These are phyloP conservation scores for Scleromitrula shiraiana DNA, from an alignment of 2,329 filamentous ascomycete species.

Conservation along the genomic window DNA sequence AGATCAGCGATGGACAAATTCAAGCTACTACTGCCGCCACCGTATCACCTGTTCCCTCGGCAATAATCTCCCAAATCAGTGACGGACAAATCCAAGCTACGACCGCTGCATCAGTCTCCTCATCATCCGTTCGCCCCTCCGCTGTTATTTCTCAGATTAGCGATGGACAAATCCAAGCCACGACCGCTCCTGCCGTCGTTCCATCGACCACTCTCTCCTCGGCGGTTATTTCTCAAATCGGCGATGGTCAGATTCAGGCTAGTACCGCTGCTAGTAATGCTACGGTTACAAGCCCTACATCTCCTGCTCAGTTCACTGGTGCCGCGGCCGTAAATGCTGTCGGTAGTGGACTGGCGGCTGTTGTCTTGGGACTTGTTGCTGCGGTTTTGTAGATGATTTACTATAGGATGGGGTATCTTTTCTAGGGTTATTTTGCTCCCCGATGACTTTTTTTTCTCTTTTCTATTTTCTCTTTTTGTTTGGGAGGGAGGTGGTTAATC, in stretches of 20 bases:
- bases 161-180: constrained; percentile 29
- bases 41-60: constrained; percentile 29
- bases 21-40: constrained; percentile 28
- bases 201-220: constrained; percentile 28
- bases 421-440: no score
- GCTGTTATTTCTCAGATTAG: constrained; percentile 22
- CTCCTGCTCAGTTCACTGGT: no score
- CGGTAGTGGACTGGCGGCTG: no score
- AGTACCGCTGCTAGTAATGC: neutral
- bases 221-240: constrained; percentile 27
- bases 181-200: constrained; percentile 9
- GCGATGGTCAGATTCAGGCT: constrained; percentile 28
- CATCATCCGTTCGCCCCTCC: constrained; percentile 14
- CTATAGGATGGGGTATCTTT: no score
- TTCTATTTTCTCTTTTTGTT: no score
- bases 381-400: no score
- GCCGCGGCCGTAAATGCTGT: no score
- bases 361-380: no score
- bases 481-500: neutral
- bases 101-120: neutral
- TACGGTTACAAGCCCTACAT: no score
- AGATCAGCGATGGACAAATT: constrained; percentile 31
- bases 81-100: neutral
- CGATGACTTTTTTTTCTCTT: no score
- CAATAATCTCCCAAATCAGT: constrained; percentile 19